These are phyloP conservation scores for Daldinia vernicosa DNA, from an alignment of 495 filamentous ascomycete genomes.

Conservation along the genomic window DNA sequence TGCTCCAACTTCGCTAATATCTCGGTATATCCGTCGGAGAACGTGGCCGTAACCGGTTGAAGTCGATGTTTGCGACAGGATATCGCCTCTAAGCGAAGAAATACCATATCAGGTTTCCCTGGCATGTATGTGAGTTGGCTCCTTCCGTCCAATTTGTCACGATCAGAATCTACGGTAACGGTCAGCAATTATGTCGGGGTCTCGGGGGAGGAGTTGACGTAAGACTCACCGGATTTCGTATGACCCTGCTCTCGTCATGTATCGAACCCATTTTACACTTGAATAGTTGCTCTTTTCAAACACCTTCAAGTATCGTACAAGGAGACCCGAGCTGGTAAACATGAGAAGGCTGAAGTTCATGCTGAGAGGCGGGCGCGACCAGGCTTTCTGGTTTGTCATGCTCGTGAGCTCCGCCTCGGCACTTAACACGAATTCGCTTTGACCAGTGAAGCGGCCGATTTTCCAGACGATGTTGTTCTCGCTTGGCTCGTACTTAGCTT, in stretches of 20 bases:
- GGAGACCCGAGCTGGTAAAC: constrained; percentile 93
- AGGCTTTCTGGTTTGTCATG: constrained; percentile 99
- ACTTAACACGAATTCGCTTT: constrained; percentile 92
- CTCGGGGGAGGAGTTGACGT: background rate
- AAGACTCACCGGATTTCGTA: constrained; percentile 76
- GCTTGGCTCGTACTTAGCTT: constrained; percentile 97
- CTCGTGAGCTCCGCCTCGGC: constrained; percentile 92
- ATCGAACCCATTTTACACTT: constrained; percentile 98
- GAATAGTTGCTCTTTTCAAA: constrained; percentile 99
- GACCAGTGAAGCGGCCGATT: constrained; percentile 94
- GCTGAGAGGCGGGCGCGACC: constrained; percentile 92
- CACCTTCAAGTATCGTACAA: constrained; percentile 97
- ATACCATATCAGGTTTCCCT: background rate
- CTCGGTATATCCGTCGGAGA: constrained; percentile 8
- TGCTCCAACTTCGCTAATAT: constrained; percentile 12
- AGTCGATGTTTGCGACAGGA: constrained; percentile 1
- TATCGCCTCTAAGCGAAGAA: background rate
- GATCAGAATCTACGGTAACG: constrained; percentile 27
- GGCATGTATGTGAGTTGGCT: background rate
- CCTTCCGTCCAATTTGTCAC: background rate
- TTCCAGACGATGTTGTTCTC: constrained; percentile 99
- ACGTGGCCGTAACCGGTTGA: constrained; percentile 10
- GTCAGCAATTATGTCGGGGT: constrained; percentile 15
- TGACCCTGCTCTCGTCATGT: constrained; percentile 94
- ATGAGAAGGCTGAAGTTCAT: constrained; percentile 93